phyloP scores from a whole-genome alignment of 176 grass and related monocot genomes.

The Elaeis guineensis region DNA sequence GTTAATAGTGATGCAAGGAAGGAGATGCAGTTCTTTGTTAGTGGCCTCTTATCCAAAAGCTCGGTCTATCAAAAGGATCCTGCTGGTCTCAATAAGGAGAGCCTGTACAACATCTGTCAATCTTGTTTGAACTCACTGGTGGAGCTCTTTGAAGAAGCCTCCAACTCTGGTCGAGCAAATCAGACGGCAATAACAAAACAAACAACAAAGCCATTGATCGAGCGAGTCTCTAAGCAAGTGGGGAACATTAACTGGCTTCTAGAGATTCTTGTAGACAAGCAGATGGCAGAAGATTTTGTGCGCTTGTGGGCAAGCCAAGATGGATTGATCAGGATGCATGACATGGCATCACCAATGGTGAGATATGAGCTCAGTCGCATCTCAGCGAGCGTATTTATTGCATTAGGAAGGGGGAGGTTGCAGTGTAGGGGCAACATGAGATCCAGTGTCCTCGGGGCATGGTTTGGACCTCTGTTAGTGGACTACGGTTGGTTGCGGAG shows the following conservation, averaged over 20 bases:
- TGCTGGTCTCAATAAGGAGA: constrained; percentile 40
- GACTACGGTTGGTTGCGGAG: constrained; percentile 85
- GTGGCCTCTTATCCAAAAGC: constrained; percentile 64
- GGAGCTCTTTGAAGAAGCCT: constrained; percentile 46
- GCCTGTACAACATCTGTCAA: constrained; percentile 52
- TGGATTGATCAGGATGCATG: constrained; percentile 45
- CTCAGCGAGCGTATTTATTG: constrained; percentile 60
- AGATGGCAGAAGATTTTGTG: constrained; percentile 76
- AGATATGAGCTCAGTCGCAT: constrained; percentile 81
- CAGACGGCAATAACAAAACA: not conserved
- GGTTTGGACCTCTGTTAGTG: constrained; percentile 55
- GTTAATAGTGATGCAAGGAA: constrained; percentile 58
- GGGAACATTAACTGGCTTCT: constrained; percentile 86
- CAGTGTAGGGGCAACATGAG: constrained; percentile 54
- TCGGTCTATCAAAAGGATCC: constrained; percentile 83
- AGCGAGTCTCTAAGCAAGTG: constrained; percentile 61
- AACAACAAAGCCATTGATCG: constrained; percentile 53
- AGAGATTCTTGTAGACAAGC: constrained; percentile 59
- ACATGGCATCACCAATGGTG: constrained; percentile 63
- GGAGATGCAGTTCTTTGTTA: constrained; percentile 79
- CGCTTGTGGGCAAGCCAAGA: constrained; percentile 70
- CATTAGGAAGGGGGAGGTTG: constrained; percentile 58
- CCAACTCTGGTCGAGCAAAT: not conserved
- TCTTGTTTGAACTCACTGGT: constrained; percentile 52
- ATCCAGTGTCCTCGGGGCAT: constrained; percentile 38